Base-by-base conservation (phyloP, 2,329 filamentous ascomycete genomes). In the Tolypocladium tundrense region DNA sequence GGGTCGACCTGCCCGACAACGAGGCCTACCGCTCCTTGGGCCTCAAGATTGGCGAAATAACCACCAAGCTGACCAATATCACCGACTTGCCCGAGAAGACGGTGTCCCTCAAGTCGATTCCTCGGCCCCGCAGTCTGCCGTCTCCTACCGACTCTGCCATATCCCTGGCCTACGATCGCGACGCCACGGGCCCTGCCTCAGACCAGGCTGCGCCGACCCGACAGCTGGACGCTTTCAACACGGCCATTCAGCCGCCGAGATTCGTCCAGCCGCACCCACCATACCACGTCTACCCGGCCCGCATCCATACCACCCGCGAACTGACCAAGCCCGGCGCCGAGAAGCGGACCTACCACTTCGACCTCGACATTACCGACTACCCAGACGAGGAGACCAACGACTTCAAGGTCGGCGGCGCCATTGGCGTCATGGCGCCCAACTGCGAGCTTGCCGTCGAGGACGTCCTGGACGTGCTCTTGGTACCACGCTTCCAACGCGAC, bases 291-390 rank as follows among this genome's bases (percentile, higher is more conserved):
- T 96, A 89, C 73, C 88, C 91, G 1, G 92, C 93, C n/a, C 90
- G 86, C 62, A 83, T 99, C 53, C 88, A 91, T 73, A 86, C 86
- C 66, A 84, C 91, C 2, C 87, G 94, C 58, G 91, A 96, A 73
- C 77, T 99, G 69, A 99, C 94, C 14, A 88, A 85, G 69, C 79
- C 84, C 31, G 93, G 93, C 27, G 94, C 94, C 6, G 91, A 96
- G 78, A 99, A 99, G 83, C 84, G 93, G 60, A 99, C 94, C 0
- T 96, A 93, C 72, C 94, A 99, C 73, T 97, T 97, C 67, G 94
- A 97, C 67, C 84, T 99, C 51, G 94, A 99, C 67, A 88, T 99
- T 54, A 97, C 93, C 54, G 88, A 96, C 70, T 99, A 99, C 67
- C 91, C 94, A 0, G 82, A 85, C 24, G 91, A 95, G 74, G 88